These are phyloP conservation scores for Aspergillus transmontanensis DNA, from an alignment of 2,329 filamentous ascomycete species.

Conservation along the genomic window DNA sequence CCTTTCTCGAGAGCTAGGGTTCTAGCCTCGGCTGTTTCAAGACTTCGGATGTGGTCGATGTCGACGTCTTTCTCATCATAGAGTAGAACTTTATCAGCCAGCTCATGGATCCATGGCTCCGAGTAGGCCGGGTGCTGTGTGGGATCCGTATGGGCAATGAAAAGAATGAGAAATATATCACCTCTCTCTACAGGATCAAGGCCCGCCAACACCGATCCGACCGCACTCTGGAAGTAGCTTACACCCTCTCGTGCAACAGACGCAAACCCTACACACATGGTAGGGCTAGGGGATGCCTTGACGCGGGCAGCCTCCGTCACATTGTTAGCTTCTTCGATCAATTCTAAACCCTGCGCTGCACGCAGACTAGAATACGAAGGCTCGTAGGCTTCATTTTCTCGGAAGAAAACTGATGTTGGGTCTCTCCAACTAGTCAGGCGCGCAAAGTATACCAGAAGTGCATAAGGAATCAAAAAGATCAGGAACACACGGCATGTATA, in stretches of 20 bases:
- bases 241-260: conserved; percentile 43
- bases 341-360: conserved; percentile 24
- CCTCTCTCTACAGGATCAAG: conserved; percentile 44
- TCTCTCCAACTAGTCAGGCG: conserved; percentile 27
- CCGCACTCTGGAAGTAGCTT: conserved; percentile 44
- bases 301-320: conserved; percentile 3
- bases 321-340: conserved; percentile 23
- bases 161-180: conserved; percentile 46
- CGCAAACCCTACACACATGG: conserved; percentile 49
- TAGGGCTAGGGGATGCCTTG: conserved; percentile 43
- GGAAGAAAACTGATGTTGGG: conserved; percentile 35
- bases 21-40: conserved; percentile 34
- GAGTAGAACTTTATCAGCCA: conserved; percentile 45
- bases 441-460: conserved; percentile 26
- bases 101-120: conserved; percentile 43
- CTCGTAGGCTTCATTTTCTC: conserved; percentile 28
- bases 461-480: conserved; percentile 25
- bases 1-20: conserved; percentile 42
- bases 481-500: conserved; percentile 2
- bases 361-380: conserved; percentile 27
- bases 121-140: conserved; percentile 43
- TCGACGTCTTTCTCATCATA: conserved; percentile 40
- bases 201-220: conserved; percentile 49
- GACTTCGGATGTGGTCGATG: conserved; percentile 36
- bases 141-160: conserved; percentile 50